Evolutionary conservation across 2,329 filamentous ascomycete species (phyloP).

Genomic region (Alternaria solani): DNA sequence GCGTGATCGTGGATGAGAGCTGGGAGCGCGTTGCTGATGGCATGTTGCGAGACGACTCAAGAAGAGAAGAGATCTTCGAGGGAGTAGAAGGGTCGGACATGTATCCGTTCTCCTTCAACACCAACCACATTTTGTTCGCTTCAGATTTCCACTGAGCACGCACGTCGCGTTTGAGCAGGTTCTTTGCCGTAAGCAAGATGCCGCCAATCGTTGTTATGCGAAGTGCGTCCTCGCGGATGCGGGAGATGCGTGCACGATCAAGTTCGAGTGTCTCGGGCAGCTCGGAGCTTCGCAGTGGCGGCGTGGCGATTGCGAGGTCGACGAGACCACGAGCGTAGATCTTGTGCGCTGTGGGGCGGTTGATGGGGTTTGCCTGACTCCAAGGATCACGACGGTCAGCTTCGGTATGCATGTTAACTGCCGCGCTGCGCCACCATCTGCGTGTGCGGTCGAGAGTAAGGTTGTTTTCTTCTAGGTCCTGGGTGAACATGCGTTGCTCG

Average conservation of each 20-base stretch:
- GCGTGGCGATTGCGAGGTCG: slow-evolving; percentile 75
- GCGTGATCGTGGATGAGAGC: slow-evolving; percentile 54
- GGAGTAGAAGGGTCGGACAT: slow-evolving; percentile 61
- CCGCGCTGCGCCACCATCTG: slow-evolving; percentile 71
- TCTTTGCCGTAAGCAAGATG: slow-evolving; percentile 81
- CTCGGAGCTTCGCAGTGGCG: slow-evolving; percentile 61
- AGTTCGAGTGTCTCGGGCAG: slow-evolving; percentile 78
- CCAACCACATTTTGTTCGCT: slow-evolving; percentile 72
- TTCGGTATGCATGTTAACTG: slow-evolving; percentile 71
- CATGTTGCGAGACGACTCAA: slow-evolving; percentile 61
- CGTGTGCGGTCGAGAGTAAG: slow-evolving; percentile 68
- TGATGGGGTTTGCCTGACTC: slow-evolving; percentile 63
- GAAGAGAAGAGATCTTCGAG: slow-evolving; percentile 56
- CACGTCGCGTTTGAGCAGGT: slow-evolving; percentile 81
- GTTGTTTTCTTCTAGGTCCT: slow-evolving; percentile 66
- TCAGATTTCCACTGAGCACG: slow-evolving; percentile 79
- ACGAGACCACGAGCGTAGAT: slow-evolving; percentile 80
- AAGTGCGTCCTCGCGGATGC: slow-evolving; percentile 65
- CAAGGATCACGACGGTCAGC: slow-evolving; percentile 72
- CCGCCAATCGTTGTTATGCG: slow-evolving; percentile 77
- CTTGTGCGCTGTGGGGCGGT: slow-evolving; percentile 71
- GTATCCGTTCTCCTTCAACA: slow-evolving; percentile 69
- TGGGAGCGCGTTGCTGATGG: slow-evolving; percentile 56
- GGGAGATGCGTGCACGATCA: slow-evolving; percentile 69
- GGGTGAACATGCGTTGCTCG: slow-evolving; percentile 75